Base-by-base conservation (phyloP, 768 basidiomycete genomes). In the Lactarius quietus region DNA sequence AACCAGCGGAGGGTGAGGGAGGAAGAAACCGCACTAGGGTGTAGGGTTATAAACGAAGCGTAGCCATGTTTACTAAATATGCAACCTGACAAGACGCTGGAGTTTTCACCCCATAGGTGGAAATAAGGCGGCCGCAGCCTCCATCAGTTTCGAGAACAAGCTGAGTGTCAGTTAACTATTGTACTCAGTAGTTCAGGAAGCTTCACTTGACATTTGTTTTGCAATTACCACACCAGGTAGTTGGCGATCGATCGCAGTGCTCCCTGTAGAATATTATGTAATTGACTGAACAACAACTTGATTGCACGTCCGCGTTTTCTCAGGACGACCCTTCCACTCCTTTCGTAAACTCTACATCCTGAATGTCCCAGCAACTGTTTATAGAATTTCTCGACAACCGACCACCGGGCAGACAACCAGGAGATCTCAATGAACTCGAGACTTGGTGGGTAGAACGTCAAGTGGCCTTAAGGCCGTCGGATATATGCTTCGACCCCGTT, bases 401-500 rank as follows among this genome's bases (percentile, higher is more conserved):
- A 0, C 43, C 8, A 43, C 43, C 43, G 9, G 43, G 43, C 3
- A 43, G n/a, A 0, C 43, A 43, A 43, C 43, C 20, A 29, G 52
- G 52, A 5, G 52, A 26, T 29, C 52, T 53, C 0, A 6, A 15
- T 31, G 6, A 7, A 15, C 12, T 0, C 35, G 62, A 62, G 23
- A 36, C 2, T 6, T 51, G 62, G 55, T 63, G 62, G 62, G 23
- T 20, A 31, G n/a, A 63, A 9, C 62, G 38, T 6, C 56, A 63
- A 17, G n/a, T 23, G 35, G 28, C n/a, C n/a, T n/a, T n/a, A n/a
- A n/a, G n/a, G n/a, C 1, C 2, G 41, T 41, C 14, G 61, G 61
- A 17, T 63, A 63, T 28, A 38, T 48, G 56, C 57, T 63, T 36
- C 62, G 62, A 3, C 20, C 56, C 18, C 62, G 62, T 12, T 63